Percentiles rank a stretch among this genome's conserved stretches.
phyloP scores from a whole-genome alignment of 2,329 filamentous ascomycete genomes.

The Colletotrichum lindemuthianum region DNA sequence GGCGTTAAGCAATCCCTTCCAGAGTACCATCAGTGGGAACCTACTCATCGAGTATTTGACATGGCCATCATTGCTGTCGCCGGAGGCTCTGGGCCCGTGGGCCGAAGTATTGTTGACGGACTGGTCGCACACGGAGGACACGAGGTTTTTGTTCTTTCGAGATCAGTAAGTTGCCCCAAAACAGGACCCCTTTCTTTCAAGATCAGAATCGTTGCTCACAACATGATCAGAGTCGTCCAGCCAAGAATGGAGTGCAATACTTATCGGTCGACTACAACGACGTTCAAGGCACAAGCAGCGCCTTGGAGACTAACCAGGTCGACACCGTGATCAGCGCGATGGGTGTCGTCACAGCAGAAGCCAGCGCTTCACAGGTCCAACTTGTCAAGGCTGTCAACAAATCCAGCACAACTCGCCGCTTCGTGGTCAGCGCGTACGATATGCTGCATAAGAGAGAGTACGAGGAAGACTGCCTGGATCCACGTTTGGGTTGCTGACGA shows the following conservation, averaged over 20 bases:
- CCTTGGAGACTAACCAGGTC: conserved; percentile 49
- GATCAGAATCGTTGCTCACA: conserved; percentile 43
- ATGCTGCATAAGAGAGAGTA: conserved; percentile 39
- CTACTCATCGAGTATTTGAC: neutral
- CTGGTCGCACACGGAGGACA: conserved; percentile 47
- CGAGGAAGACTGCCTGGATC: neutral
- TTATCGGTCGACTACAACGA: conserved; percentile 43
- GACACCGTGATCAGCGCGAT: conserved; percentile 55
- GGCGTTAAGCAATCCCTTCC: too few species aligned
- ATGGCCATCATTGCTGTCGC: conserved; percentile 52
- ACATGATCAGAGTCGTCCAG: neutral
- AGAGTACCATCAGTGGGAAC: too few species aligned
- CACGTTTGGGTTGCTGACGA: neutral
- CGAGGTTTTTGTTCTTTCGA: conserved; percentile 51
- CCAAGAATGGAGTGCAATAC: conserved; percentile 18
- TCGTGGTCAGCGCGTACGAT: conserved; percentile 55
- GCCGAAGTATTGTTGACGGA: conserved; percentile 58
- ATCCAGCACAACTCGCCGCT: conserved; percentile 50
- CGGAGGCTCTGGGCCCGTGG: conserved; percentile 57
- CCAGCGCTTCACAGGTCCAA: conserved; percentile 48
- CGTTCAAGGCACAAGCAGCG: conserved; percentile 35
- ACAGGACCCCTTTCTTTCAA: conserved; percentile 44
- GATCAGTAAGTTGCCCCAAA: conserved; percentile 43
- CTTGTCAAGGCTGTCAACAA: conserved; percentile 55
- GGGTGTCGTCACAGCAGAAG: conserved; percentile 41